Conservation (phyloP, 1,284 basidiomycete species). For the Marasmius tenuissimus region DNA sequence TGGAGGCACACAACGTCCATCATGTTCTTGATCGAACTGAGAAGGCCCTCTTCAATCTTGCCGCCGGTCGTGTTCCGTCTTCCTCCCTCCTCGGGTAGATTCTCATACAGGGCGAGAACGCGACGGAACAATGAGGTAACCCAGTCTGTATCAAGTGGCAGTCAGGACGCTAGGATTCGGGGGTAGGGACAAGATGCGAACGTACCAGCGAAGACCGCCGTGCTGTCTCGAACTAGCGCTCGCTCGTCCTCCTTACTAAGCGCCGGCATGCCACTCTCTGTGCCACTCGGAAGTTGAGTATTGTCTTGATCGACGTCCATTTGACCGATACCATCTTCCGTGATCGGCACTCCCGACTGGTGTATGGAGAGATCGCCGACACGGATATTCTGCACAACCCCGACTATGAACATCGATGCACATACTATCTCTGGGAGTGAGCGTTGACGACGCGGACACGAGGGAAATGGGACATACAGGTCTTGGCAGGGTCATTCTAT, state of each 20-base stretch:
- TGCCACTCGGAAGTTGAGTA: slow-evolving; percentile 52
- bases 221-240: slow-evolving; percentile 73
- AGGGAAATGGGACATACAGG: slow-evolving; percentile 28
- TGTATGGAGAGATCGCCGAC: slow-evolving; percentile 77
- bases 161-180: not conserved
- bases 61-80: slow-evolving; percentile 81
- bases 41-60: slow-evolving; percentile 82
- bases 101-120: slow-evolving; percentile 87
- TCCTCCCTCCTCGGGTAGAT: slow-evolving; percentile 92
- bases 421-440: slow-evolving; percentile 41
- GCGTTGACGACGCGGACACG: not conserved
- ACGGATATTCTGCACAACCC: slow-evolving; percentile 78
- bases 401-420: slow-evolving; percentile 78
- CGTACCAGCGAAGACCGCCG: slow-evolving; percentile 76
- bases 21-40: slow-evolving; percentile 82
- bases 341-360: slow-evolving; percentile 52
- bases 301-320: slow-evolving; percentile 53
- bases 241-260: slow-evolving; percentile 74
- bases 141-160: slow-evolving; percentile 64
- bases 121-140: slow-evolving; percentile 85
- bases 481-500: slow-evolving; percentile 93
- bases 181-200: not conserved
- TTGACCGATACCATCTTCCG: slow-evolving; percentile 47
- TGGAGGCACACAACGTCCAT: slow-evolving; percentile 87
- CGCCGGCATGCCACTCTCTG: slow-evolving; percentile 48